A percentile compares a stretch with the other conserved stretches of the same genome.
Conservation (phyloP, 2,329 filamentous ascomycete species). For the Microdochium nivale region DNA sequence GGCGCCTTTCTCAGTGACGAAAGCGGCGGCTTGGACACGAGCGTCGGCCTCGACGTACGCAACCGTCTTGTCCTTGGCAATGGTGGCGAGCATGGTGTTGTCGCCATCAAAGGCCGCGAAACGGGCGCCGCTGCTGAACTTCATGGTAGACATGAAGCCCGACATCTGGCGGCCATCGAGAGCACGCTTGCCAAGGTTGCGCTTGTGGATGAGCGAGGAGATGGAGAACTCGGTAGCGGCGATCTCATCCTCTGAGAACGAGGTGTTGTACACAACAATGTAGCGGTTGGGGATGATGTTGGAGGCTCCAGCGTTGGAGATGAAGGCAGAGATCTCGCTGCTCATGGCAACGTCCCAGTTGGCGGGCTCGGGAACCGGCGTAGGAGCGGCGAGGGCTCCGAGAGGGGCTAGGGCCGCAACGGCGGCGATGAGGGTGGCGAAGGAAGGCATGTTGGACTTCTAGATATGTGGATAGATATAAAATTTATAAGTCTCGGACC, state of each 20-base stretch:
- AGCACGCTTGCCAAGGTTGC: constrained; percentile 45
- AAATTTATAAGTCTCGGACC: neutral
- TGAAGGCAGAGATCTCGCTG: constrained; percentile 30
- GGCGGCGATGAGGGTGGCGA: constrained; percentile 16
- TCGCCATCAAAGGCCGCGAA: constrained; percentile 45
- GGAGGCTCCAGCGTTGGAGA: constrained; percentile 38
- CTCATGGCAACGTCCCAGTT: constrained; percentile 7
- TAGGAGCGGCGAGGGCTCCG: constrained; percentile 13
- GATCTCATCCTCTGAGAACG: constrained; percentile 38
- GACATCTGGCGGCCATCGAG: constrained; percentile 38
- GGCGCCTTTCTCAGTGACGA: constrained; percentile 43
- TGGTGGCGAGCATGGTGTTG: constrained; percentile 37
- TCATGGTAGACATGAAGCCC: constrained; percentile 33
- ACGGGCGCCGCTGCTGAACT: constrained; percentile 38
- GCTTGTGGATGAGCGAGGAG: constrained; percentile 41
- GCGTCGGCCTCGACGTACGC: constrained; percentile 47
- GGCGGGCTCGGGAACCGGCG: constrained; percentile 8
- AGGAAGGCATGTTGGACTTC: constrained; percentile 16
- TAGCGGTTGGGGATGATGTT: constrained; percentile 48
- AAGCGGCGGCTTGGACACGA: constrained; percentile 30
- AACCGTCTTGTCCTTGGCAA: constrained; percentile 39
- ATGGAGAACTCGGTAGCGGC: constrained; percentile 39
- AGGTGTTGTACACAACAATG: constrained; percentile 57
- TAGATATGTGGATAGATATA: neutral
- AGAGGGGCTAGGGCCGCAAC: constrained; percentile 17